Percentiles rank a stretch among this genome's conserved stretches.
These are phyloP conservation scores for Stagonosporopsis vannaccii DNA, from an alignment of 2,329 filamentous ascomycete species.

Conservation along the genomic window DNA sequence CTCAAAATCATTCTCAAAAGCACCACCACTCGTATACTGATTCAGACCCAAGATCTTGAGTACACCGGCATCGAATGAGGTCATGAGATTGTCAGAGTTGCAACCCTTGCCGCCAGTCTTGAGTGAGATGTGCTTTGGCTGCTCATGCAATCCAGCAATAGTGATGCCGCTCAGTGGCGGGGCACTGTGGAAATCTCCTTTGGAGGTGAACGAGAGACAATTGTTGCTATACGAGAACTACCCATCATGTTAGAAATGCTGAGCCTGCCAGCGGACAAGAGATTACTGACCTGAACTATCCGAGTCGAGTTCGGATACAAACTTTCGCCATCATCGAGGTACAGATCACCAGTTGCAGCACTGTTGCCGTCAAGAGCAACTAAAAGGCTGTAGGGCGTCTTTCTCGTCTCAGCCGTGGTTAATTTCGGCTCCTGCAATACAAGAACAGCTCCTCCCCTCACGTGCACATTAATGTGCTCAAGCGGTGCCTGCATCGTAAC, in stretches of 20 bases:
- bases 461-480: slow-evolving; percentile 72
- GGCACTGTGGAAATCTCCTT: slow-evolving; percentile 60
- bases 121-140: slow-evolving; percentile 33
- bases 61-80: slow-evolving; percentile 42
- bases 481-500: slow-evolving; percentile 66
- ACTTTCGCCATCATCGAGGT: slow-evolving; percentile 76
- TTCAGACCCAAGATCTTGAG: slow-evolving; percentile 60
- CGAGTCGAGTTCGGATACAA: slow-evolving; percentile 62
- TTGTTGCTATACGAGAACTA: slow-evolving; percentile 27
- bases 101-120: slow-evolving; percentile 11
- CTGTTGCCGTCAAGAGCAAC: slow-evolving; percentile 64
- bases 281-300: slow-evolving; percentile 58
- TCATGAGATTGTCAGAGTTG: background rate
- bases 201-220: slow-evolving; percentile 19
- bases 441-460: slow-evolving; percentile 67
- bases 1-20: slow-evolving; percentile 63
- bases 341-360: slow-evolving; percentile 65
- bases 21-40: slow-evolving; percentile 56
- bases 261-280: too few relatives aligned
- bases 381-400: slow-evolving; percentile 49
- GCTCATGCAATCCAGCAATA: slow-evolving; percentile 44
- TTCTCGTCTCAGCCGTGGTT: slow-evolving; percentile 16
- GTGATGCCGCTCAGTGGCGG: slow-evolving; percentile 67
- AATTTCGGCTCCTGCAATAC: slow-evolving; percentile 43
- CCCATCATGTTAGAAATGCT: slow-evolving; percentile 55